Percentiles rank a stretch among this genome's conserved stretches.
Evolutionary conservation across 495 filamentous ascomycete genomes (phyloP).

Genomic region (Talaromyces thailandensis): DNA sequence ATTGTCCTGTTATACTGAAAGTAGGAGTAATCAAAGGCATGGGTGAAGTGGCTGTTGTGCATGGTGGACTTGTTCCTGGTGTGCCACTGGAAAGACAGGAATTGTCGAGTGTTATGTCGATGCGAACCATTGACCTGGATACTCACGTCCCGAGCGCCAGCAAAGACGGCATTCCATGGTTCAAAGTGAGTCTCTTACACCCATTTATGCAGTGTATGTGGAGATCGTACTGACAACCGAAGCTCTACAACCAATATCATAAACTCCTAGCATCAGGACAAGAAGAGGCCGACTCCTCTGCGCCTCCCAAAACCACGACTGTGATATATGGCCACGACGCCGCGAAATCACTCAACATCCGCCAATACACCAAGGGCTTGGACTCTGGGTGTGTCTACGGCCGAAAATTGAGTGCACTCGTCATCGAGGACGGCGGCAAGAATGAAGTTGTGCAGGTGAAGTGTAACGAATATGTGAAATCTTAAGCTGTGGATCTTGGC

Average conservation of each 20-base stretch:
- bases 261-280: constrained; percentile 19
- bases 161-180: constrained; percentile 55
- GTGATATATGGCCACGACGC: constrained; percentile 87
- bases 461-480: constrained; percentile 19
- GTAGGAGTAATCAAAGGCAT: constrained; percentile 50
- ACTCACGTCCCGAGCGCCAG: constrained; percentile 51
- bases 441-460: constrained; percentile 27
- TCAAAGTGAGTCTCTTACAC: constrained; percentile 39
- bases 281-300: background rate
- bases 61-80: constrained; percentile 74
- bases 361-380: constrained; percentile 69
- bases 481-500: background rate
- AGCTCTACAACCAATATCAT: constrained; percentile 54
- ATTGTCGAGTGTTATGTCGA: constrained; percentile 78
- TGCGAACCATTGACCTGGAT: constrained; percentile 66
- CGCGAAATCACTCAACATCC: constrained; percentile 54
- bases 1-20: constrained; percentile 66
- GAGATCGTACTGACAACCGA: background rate
- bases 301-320: constrained; percentile 28
- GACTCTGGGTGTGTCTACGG: constrained; percentile 76
- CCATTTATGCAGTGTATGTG: background rate
- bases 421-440: constrained; percentile 48
- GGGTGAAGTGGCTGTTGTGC: constrained; percentile 61
- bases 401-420: constrained; percentile 62
- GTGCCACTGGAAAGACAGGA: constrained; percentile 66